Evolutionary conservation across 495 filamentous ascomycete genomes (phyloP), one percentile per base, ranked within the genome.

Genomic region (Amniculicola lignicola): DNA sequence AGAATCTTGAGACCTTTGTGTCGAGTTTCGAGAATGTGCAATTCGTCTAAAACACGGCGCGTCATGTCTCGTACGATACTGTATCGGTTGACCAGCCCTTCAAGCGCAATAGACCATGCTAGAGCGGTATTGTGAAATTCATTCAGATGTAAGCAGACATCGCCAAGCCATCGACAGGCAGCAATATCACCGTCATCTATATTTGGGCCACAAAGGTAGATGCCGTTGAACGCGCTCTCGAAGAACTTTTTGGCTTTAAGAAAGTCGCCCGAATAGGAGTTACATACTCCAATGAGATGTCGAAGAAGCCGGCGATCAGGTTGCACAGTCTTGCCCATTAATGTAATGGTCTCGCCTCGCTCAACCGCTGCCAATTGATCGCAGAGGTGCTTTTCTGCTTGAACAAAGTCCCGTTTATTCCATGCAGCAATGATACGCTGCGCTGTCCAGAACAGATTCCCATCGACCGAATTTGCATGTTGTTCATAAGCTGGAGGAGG

Each of bases 111-210:
- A 15, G 40, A 39, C 52, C 57, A 64, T 4, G 52, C 52, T 11
- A 61, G 37, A 19, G 52, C 62, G 4, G 57, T 50, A 49, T 64
- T 58, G 12, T 61, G 37, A 1, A 51, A 42, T 36, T 61, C 51
- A 23, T 57, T 56, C 10, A 61, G 45, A 33, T 53, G 51, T 0
- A 64, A 39, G 29, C 62, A 64, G 24, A 45, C 42, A 36, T 64
- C 62, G 7, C 62, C 62, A 18, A 64, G 57, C 62, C 62, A 61
- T 11, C 57, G 47, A 10, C 52, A 52, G 11, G 62, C 62, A 7
- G 62, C 62, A 12, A 64, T 60, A 28, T 57, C 53, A 9, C 51
- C 62, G 28, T 63, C 54, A 43, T 64, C 57, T 4, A 57, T 23
- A 21, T 45, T 53, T 29, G 16, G 41, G 4, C 48, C 47, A 36